Conservation (phyloP, 1,284 basidiomycete genomes). For the Gomphus bonarii region DNA sequence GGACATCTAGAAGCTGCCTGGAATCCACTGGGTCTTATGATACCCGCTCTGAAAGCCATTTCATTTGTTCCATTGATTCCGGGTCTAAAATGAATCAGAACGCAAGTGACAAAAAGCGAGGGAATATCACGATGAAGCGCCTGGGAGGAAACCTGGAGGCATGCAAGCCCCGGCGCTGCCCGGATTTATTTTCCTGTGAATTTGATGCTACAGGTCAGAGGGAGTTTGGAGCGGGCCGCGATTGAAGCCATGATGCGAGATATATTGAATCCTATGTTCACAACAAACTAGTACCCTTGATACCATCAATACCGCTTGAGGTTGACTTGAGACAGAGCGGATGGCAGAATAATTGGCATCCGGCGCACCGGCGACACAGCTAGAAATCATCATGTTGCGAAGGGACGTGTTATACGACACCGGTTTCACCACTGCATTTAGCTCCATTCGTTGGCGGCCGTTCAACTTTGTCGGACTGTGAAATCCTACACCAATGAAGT, state of each 20-base stretch:
- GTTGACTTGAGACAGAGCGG: neutral
- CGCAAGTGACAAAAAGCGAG: neutral
- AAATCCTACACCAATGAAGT: neutral
- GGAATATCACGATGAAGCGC: neutral
- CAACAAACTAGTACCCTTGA: neutral
- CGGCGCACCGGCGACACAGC: neutral
- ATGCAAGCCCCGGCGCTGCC: neutral
- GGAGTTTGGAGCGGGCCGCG: neutral
- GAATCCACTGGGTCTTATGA: neutral
- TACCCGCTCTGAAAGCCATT: neutral
- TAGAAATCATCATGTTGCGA: neutral
- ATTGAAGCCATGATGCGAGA: no score
- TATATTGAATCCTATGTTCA: no score
- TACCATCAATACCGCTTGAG: neutral
- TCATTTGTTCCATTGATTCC: neutral
- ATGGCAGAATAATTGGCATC: neutral
- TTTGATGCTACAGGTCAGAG: neutral
- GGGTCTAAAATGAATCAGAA: neutral
- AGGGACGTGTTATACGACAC: no score
- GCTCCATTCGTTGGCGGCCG: no score
- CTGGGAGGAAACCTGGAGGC: neutral
- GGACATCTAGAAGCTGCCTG: neutral
- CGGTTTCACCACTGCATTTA: neutral
- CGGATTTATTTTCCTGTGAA: neutral
- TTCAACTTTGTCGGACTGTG: neutral